Percentiles rank a stretch among this genome's conserved stretches.
These are phyloP conservation scores for Psidium friedrichsthalianum DNA, from an alignment of 345 rosid genomes.

Conservation along the genomic window DNA sequence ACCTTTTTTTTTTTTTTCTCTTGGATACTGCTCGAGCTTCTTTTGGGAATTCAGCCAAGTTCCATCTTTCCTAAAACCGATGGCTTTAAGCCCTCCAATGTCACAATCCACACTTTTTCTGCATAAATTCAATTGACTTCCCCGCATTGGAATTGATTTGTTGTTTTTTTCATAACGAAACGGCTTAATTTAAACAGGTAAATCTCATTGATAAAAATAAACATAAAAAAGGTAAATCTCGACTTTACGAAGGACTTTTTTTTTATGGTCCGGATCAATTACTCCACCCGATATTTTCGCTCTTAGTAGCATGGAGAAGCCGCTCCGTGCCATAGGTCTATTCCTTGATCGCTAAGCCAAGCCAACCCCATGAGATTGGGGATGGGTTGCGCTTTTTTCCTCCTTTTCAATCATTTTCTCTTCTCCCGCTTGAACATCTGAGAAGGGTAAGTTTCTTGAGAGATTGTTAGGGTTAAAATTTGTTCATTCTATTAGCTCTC, in stretches of 20 bases:
- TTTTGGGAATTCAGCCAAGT: background rate
- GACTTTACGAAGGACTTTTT: too few species aligned
- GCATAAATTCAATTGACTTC: background rate
- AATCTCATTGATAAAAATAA: too few species aligned
- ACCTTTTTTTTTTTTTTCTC: background rate
- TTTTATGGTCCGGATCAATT: too few species aligned
- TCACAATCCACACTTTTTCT: background rate
- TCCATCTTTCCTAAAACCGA: background rate
- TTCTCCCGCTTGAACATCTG: too few species aligned
- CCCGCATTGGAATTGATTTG: background rate
- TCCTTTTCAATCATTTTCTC: too few species aligned
- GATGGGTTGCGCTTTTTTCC: too few species aligned
- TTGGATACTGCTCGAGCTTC: background rate
- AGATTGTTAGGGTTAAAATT: too few species aligned
- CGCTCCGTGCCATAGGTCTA: background rate
- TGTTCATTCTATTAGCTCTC: too few species aligned
- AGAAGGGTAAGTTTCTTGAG: too few species aligned
- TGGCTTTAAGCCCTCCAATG: background rate
- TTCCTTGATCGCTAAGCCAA: background rate
- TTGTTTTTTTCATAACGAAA: background rate
- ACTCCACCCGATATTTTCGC: background rate
- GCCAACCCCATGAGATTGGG: background rate
- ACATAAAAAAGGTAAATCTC: too few species aligned
- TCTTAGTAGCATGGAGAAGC: background rate
- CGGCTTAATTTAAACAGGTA: too few species aligned